Percentiles rank a stretch among this genome's conserved stretches.
These are phyloP conservation scores for Phtheirospermum japonicum DNA, from an alignment of 257 asterid genomes.

Conservation along the genomic window DNA sequence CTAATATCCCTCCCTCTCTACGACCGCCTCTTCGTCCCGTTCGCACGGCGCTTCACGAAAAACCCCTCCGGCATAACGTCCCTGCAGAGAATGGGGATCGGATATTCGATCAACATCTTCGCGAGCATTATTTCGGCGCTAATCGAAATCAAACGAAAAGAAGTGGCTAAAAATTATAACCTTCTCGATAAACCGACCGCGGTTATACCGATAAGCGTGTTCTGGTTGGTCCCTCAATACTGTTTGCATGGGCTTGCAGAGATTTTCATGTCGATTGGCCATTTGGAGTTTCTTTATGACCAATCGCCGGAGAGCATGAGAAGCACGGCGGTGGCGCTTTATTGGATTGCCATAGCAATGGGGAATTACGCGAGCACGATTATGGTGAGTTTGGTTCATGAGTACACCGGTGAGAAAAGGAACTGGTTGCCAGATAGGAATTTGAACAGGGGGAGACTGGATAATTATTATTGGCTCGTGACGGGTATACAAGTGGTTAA, in stretches of 20 bases:
- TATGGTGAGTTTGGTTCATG: slow-evolving; percentile 51
- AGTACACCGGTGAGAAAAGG: slow-evolving; percentile 38
- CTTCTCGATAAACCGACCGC: slow-evolving; percentile 52
- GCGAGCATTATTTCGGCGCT: slow-evolving; percentile 55
- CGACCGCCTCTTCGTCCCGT: slow-evolving; percentile 67
- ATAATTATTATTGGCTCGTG: slow-evolving; percentile 63
- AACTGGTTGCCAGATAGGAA: slow-evolving; percentile 77
- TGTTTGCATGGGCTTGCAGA: slow-evolving; percentile 66
- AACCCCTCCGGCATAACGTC: slow-evolving; percentile 57
- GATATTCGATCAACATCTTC: slow-evolving; percentile 50
- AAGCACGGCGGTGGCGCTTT: slow-evolving; percentile 67
- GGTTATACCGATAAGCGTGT: slow-evolving; percentile 56
- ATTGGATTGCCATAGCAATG: slow-evolving; percentile 46
- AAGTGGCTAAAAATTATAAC: slow-evolving; percentile 44
- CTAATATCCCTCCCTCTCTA: slow-evolving; percentile 48
- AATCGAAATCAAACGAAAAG: slow-evolving; percentile 56
- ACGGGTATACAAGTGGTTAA: slow-evolving; percentile 57
- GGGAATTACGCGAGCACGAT: slow-evolving; percentile 60
- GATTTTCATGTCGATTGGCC: slow-evolving; percentile 63
- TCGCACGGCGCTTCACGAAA: slow-evolving; percentile 45
- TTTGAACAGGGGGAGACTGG: slow-evolving; percentile 55
- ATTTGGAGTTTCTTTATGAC: slow-evolving; percentile 66
- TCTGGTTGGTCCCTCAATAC: slow-evolving; percentile 73
- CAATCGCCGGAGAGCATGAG: slow-evolving; percentile 89
- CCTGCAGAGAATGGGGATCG: slow-evolving; percentile 71